Evolutionary conservation across 1,139 yeast genomes (phyloP), one percentile per base, ranked within the genome.

Genomic region (Debaryomyces robertsiae): DNA sequence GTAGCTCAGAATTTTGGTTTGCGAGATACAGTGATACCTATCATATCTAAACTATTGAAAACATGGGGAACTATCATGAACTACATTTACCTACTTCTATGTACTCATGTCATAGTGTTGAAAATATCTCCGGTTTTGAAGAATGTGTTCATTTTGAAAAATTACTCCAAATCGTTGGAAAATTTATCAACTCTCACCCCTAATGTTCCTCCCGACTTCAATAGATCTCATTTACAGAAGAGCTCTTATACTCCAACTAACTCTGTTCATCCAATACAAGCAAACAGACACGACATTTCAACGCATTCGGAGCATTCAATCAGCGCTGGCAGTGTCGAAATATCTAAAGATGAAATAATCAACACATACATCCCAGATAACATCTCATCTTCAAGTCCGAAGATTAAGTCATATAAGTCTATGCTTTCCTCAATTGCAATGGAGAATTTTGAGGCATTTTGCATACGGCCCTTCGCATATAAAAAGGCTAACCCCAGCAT

Each of bases 401-500:
- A 47, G 24, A 25, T 11, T n/a, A 18, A 27, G 11, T 27, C 25
- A 16, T 33, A 28, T 25, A 33, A 24, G 25, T 24, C 36, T 16
- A 33, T 24, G 9, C 14, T 33, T 10, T 33, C 36, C 10, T 61
- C 75, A 13, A 73, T 77, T 9, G 79, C 79, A 4, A 69, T 75
- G 3, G 77, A 75, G 44, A 81, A 81, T 51, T 80, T 81, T 50
- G 81, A 79, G 51, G 75, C 67, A 42, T 79, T 76, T 46, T 75
- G 81, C 45, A 60, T 65, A 44, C 66, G 60, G 39, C 69, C 69
- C 18, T 72, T 67, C 51, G 63, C 61, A 39, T 65, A 66, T 40
- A 60, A 45, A 41, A 44, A 42, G 27, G 49, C 46, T 13, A 41
- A 15, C 29, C 30, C 32, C 38, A 36, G 44, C 27, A 18, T 30